phyloP scores from a whole-genome alignment of 805 yeast genomes.

The Debaryomyces castellii region DNA sequence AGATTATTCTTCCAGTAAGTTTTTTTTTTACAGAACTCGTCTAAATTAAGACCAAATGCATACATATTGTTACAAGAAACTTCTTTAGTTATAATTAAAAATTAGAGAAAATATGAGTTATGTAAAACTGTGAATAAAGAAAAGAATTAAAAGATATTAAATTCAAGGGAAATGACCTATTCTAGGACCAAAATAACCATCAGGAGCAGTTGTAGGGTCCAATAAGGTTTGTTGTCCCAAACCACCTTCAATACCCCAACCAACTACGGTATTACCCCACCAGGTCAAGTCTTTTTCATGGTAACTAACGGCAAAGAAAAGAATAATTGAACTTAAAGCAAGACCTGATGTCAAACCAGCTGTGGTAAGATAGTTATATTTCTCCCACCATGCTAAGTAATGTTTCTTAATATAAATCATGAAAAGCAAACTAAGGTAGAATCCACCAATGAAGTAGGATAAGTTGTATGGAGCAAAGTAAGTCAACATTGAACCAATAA shows the following conservation, averaged over 20 bases:
- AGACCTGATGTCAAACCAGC: slow-evolving; percentile 33
- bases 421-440: slow-evolving; percentile 23
- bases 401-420: slow-evolving; percentile 28
- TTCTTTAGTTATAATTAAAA: no score
- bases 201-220: slow-evolving; percentile 21
- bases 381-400: slow-evolving; percentile 34
- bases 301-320: slow-evolving; percentile 38
- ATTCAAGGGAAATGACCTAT: slow-evolving; percentile 12
- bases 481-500: slow-evolving; percentile 30
- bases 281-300: slow-evolving; percentile 26
- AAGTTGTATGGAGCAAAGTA: slow-evolving; percentile 43
- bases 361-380: slow-evolving; percentile 32
- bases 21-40: no score
- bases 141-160: no score
- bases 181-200: slow-evolving; percentile 38
- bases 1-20: no score
- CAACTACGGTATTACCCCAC: slow-evolving; percentile 30
- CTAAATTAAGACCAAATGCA: no score
- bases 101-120: no score
- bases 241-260: slow-evolving; percentile 36
- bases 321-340: slow-evolving; percentile 33
- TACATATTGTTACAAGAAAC: no score
- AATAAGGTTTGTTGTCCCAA: slow-evolving; percentile 17
- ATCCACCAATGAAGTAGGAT: slow-evolving; percentile 27
- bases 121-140: no score